These are phyloP conservation scores for Metarhizium album DNA, from an alignment of 2,329 filamentous ascomycete genomes.

Conservation along the genomic window DNA sequence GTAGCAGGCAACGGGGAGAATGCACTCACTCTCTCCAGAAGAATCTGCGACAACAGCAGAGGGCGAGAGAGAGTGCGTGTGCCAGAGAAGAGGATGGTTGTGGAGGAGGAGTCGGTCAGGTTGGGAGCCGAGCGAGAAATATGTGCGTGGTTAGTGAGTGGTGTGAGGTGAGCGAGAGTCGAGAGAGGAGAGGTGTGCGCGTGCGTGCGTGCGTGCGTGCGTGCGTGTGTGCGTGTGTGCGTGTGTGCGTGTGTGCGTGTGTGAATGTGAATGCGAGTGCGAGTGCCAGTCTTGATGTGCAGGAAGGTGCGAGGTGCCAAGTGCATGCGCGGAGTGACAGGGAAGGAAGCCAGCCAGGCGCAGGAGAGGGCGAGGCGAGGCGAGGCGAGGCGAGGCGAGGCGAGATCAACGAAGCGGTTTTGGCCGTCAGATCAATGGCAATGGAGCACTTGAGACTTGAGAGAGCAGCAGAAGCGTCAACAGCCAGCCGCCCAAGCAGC, in stretches of 20 bases:
- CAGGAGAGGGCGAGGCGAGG: too few relatives aligned
- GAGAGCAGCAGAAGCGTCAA: background rate
- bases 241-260: background rate
- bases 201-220: background rate
- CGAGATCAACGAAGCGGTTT: background rate
- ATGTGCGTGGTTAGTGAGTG: background rate
- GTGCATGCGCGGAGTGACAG: background rate
- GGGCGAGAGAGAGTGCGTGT: conserved; percentile 1
- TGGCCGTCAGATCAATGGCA: too few relatives aligned
- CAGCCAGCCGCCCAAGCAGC: background rate
- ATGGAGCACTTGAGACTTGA: background rate
- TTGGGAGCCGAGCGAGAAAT: background rate
- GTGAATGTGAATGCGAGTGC: background rate
- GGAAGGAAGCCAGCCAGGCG: background rate
- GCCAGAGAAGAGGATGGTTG: background rate
- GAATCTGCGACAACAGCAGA: background rate
- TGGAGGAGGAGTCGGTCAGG: background rate
- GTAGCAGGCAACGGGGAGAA: background rate
- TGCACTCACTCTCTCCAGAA: background rate
- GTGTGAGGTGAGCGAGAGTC: background rate
- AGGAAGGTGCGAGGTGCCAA: background rate
- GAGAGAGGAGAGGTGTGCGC: background rate
- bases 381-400: background rate
- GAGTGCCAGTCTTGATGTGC: background rate
- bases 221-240: background rate